phyloP scores from a whole-genome alignment of 345 rosid species.

The Heritiera littoralis region DNA sequence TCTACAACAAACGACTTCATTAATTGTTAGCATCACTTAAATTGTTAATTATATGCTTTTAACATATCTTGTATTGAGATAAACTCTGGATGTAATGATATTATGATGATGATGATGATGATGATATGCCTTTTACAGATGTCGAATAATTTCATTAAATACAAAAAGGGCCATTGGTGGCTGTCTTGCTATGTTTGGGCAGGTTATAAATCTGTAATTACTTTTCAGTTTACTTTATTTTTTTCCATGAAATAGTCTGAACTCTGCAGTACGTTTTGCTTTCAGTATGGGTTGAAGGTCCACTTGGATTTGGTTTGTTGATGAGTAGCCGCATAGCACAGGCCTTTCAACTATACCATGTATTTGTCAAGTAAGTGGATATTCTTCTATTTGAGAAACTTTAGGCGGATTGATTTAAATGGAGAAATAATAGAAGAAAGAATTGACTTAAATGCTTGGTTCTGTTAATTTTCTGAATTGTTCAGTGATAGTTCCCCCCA shows the following conservation, averaged over 20 bases:
- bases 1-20: neutral
- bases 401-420: neutral
- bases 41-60: slow-evolving; percentile 11
- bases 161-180: slow-evolving; percentile 63
- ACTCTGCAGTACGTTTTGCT: slow-evolving; percentile 26
- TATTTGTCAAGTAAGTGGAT: slow-evolving; percentile 72
- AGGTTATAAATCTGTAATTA: slow-evolving; percentile 46
- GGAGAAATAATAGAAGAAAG: neutral
- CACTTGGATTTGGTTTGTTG: slow-evolving; percentile 86
- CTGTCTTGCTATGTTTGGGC: slow-evolving; percentile 86
- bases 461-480: neutral
- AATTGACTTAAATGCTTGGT: neutral
- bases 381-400: neutral
- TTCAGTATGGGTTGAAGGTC: slow-evolving; percentile 91
- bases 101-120: no score
- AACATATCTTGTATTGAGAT: no score
- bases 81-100: no score
- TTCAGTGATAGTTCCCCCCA: neutral
- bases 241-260: slow-evolving; percentile 4
- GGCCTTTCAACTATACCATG: slow-evolving; percentile 78
- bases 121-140: slow-evolving; percentile 41
- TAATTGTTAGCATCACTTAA: neutral
- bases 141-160: slow-evolving; percentile 48
- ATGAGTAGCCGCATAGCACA: slow-evolving; percentile 85
- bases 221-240: neutral